phyloP scores from a whole-genome alignment of 2,329 filamentous ascomycete species.

The Neonectria hederae region DNA sequence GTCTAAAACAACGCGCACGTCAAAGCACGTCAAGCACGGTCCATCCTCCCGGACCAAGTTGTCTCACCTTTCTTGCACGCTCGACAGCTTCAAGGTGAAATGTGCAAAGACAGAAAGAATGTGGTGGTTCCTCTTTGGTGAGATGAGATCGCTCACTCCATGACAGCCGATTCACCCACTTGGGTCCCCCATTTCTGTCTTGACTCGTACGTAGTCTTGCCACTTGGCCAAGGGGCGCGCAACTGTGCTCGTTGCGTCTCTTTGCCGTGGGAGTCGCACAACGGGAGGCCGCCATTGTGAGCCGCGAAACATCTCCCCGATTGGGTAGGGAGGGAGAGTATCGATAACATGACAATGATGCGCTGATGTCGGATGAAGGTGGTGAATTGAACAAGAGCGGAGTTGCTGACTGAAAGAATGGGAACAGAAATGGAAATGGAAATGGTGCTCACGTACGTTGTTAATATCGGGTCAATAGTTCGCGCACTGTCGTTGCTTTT shows the following conservation, averaged over 20 bases:
- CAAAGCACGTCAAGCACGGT: neutral
- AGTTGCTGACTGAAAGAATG: neutral
- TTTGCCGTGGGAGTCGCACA: slow-evolving; percentile 5
- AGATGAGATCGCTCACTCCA: neutral
- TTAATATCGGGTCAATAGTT: neutral
- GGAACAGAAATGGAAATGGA: neutral
- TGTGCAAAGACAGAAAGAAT: no score
- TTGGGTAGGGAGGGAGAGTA: neutral
- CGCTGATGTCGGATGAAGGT: neutral
- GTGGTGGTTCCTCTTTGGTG: no score
- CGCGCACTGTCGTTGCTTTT: neutral
- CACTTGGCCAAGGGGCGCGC: neutral
- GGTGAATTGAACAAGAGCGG: neutral
- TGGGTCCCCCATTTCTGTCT: no score
- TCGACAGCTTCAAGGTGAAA: no score
- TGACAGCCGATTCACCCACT: no score
- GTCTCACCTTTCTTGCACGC: neutral
- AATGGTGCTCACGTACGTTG: slow-evolving; percentile 1
- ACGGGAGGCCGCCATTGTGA: neutral
- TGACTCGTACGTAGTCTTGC: no score
- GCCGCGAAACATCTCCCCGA: neutral
- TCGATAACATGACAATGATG: neutral
- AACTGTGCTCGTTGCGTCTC: neutral
- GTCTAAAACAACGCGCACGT: neutral
- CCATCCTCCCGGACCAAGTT: neutral